Conservation (phyloP, 192 early-diverging fungal species). For the Entomortierella beljakovae region DNA sequence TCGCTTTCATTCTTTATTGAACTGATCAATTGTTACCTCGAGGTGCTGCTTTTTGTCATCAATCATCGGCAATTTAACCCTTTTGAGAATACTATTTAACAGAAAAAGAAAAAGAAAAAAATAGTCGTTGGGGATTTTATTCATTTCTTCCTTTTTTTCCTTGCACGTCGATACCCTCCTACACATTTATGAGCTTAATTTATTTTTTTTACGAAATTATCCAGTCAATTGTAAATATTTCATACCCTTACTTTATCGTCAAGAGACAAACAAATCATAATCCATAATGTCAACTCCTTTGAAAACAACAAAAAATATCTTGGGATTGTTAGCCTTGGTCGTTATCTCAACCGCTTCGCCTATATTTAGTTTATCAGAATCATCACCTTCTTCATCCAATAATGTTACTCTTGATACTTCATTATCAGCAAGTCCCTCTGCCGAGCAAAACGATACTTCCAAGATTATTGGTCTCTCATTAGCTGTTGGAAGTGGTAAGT, state of each 20-base stretch:
- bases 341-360: not conserved
- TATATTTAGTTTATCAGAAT: not conserved
- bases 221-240: not conserved
- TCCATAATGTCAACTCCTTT: constrained; percentile 12
- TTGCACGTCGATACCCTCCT: constrained; percentile 1
- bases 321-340: constrained; percentile 4
- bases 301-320: not conserved
- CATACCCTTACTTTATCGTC: not conserved
- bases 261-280: not conserved
- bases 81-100: not conserved
- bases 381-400: not conserved
- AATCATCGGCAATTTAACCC: not conserved
- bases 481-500: constrained; percentile 73
- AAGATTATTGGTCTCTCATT: constrained; percentile 86
- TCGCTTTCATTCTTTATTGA: not conserved
- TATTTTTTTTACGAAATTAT: not conserved
- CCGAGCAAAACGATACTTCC: constrained; percentile 29
- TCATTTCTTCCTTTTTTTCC: not conserved
- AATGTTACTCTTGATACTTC: not conserved
- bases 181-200: constrained; percentile 1
- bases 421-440: not conserved
- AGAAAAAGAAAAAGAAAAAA: not conserved
- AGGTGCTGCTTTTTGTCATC: not conserved
- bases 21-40: not conserved
- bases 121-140: constrained; percentile 10